Base-by-base conservation (phyloP, 2,329 filamentous ascomycete species). In the Pseudogymnoascus sp. region DNA sequence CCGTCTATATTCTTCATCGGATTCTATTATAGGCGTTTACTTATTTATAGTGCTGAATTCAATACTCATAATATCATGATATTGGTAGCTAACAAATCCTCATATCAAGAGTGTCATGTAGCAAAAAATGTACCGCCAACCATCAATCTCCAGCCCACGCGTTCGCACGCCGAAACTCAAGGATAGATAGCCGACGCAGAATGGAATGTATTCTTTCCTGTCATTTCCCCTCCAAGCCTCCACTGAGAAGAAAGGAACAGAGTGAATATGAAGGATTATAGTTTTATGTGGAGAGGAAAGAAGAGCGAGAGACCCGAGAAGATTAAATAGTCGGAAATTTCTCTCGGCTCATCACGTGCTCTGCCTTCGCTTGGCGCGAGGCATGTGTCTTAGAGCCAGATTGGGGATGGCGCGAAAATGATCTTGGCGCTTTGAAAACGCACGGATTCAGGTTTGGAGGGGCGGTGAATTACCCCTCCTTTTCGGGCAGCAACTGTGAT, bases 201-300 rank as follows among this genome's bases (percentile, higher is more conserved):
- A 61, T 64, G 66, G 66, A 66, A 74, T 71, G 79, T 76, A 67
- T 66, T 84, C 83, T 86, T 68, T 82, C 84, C 82, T 83, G 79
- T 83, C 81, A 73, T 86, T 86, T 86, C 84, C 84, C 84, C 83
- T 86, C 84, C 81, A 80, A 76, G 76, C 77, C 80, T 78, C 77
- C 81, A 84, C 79, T 76, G 81, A 74, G 66, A 73, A 67, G 60
- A 64, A 63, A 70, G 72, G 77, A 77, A 73, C 79, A 84, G 83
- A 86, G 83, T 86, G 84, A 86, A 86, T 86, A 85, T 80, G 82
- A 76, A 79, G 78, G 77, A 77, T 77, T 74, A 65, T 72, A 71
- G 71, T 76, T 77, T 77, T 77, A 75, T 76, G 75, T 74, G 68
- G 72, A 70, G 71, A 74, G 66, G 68, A 71, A 69, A 63, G 67